Evolutionary conservation across 805 yeast genomes (phyloP).

Genomic region (Clavispora carvajalis): DNA sequence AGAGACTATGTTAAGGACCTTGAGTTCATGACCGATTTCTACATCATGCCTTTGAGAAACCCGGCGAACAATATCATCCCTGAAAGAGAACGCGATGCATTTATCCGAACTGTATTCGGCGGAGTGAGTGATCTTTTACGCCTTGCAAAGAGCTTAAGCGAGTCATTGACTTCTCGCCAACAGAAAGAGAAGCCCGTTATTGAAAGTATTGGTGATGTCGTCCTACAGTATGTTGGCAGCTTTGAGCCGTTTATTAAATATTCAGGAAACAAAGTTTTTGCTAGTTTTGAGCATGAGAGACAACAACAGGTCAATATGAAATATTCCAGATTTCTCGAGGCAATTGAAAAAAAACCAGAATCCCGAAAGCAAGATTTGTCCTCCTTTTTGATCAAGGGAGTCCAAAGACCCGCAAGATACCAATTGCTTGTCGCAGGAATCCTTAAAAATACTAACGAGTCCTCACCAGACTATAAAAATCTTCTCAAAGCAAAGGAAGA

Average conservation of each 20-base stretch:
- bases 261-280: conserved; percentile 93
- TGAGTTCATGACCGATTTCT: conserved; percentile 88
- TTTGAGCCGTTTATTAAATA: conserved; percentile 92
- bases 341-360: conserved; percentile 79
- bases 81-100: conserved; percentile 81
- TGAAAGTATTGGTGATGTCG: conserved; percentile 79
- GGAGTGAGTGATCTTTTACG: conserved; percentile 83
- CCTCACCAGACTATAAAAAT: conserved; percentile 64
- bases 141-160: conserved; percentile 80
- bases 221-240: conserved; percentile 74
- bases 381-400: conserved; percentile 90
- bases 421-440: conserved; percentile 80
- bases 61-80: conserved; percentile 74
- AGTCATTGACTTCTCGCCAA: conserved; percentile 74
- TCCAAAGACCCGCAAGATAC: conserved; percentile 92
- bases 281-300: conserved; percentile 90
- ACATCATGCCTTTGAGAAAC: conserved; percentile 86
- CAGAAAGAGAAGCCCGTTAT: conserved; percentile 85
- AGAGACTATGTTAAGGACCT: conserved; percentile 92
- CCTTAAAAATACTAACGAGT: conserved; percentile 74
- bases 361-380: conserved; percentile 86
- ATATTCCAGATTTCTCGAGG: conserved; percentile 91
- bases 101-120: conserved; percentile 86
- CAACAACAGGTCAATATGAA: conserved; percentile 86
- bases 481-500: conserved; percentile 70